Conservation (phyloP, 1,284 basidiomycete genomes). For the Chalciporus sp. region DNA sequence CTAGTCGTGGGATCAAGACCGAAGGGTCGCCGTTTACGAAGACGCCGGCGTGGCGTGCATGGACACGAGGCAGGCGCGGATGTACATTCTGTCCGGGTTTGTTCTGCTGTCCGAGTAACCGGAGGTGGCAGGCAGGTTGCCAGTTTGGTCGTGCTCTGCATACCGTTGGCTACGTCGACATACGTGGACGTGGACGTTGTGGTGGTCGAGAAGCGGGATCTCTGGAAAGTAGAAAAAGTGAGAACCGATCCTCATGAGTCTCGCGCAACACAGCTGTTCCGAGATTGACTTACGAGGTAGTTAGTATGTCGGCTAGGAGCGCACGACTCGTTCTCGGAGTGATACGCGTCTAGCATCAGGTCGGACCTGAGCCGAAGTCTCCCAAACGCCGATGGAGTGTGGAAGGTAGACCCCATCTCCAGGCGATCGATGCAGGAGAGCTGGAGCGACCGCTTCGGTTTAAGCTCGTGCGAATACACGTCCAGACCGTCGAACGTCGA, state of each 20-base stretch:
- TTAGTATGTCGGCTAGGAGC: constrained; percentile 1
- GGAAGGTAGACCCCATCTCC: constrained; percentile 27
- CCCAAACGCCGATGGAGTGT: constrained; percentile 17
- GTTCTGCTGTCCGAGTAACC: neutral
- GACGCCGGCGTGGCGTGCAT: constrained; percentile 25
- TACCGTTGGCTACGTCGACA: constrained; percentile 34
- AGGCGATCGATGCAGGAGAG: constrained; percentile 28
- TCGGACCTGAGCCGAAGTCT: constrained; percentile 23
- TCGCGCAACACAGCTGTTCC: neutral
- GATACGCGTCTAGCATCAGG: constrained; percentile 22
- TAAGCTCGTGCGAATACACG: constrained; percentile 28
- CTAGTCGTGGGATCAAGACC: constrained; percentile 7
- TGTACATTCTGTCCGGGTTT: constrained; percentile 5
- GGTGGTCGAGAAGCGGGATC: constrained; percentile 52
- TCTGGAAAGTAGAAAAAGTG: constrained; percentile 29
- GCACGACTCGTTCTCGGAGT: constrained; percentile 13
- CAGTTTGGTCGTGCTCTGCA: constrained; percentile 14
- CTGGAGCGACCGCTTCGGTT: constrained; percentile 19
- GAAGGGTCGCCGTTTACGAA: constrained; percentile 32
- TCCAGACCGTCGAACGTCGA: constrained; percentile 40
- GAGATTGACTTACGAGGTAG: constrained; percentile 23
- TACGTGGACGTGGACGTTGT: constrained; percentile 54
- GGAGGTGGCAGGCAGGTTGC: constrained; percentile 9
- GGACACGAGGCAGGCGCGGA: constrained; percentile 26
- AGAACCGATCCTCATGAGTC: neutral